Conservation (phyloP, 306 rosid genomes). For the Acacia acuminata region DNA sequence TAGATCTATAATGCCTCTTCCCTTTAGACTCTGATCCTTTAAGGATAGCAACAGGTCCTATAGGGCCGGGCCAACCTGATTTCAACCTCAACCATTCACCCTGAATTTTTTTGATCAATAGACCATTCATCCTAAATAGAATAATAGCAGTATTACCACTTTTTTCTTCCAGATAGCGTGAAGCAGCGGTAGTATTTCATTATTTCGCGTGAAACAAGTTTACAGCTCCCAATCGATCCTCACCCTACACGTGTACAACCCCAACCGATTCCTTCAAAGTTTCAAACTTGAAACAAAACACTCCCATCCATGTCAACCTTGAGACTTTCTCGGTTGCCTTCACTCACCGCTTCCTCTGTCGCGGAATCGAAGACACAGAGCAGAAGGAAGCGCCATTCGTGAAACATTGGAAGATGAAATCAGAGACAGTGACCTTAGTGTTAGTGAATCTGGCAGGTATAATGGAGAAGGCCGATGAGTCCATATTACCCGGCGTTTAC, state of each 20-base stretch:
- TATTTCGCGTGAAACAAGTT: neutral
- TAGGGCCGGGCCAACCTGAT: too few relatives aligned
- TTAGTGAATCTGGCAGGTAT: conserved; percentile 69
- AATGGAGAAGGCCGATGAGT: conserved; percentile 79
- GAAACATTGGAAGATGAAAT: conserved; percentile 45
- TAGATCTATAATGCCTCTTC: too few relatives aligned
- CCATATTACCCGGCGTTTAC: conserved; percentile 79
- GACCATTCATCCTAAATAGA: too few relatives aligned
- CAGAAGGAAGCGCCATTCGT: neutral
- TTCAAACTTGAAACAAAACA: neutral
- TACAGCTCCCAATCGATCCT: neutral
- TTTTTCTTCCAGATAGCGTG: too few relatives aligned
- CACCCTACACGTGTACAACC: neutral
- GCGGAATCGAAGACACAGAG: neutral
- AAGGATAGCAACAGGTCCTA: too few relatives aligned
- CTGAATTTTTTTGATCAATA: too few relatives aligned
- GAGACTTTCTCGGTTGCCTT: neutral
- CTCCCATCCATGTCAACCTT: neutral
- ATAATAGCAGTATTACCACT: too few relatives aligned
- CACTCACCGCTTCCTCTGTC: neutral
- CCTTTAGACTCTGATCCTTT: too few relatives aligned
- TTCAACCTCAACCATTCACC: too few relatives aligned
- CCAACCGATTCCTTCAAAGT: neutral
- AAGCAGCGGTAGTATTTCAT: too few relatives aligned
- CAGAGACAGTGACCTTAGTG: conserved; percentile 60